Evolutionary conservation across 2,329 filamentous ascomycete genomes (phyloP), one percentile per base, ranked within the genome.

Genomic region (Colletotrichum ledebouriae): DNA sequence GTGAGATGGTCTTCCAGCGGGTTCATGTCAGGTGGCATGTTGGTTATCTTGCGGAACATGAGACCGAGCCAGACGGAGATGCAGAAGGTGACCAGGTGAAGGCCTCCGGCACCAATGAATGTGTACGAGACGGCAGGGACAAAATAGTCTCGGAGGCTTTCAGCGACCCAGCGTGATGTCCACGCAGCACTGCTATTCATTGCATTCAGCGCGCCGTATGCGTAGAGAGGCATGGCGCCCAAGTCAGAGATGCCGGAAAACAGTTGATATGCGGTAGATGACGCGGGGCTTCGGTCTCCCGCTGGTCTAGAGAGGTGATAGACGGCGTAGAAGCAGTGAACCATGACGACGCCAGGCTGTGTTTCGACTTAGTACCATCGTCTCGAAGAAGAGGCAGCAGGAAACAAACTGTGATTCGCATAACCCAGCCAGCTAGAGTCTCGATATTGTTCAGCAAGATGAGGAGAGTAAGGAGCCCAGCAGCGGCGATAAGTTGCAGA

Each of bases 21-120:
- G 77, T 98, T 98, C 92, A 97, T 94, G 75, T 98, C 95, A 0
- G 95, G 94, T 6, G 95, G 95, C 77, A 98, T 86, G 20, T 86
- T 84, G 5, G 90, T 85, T 74, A 98, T 98, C 75, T 92, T 91
- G 46, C 90, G 88, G 87, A 98, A 98, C 73, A 92, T 87, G 59
- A 92, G 77, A 15, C 89, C 89, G 29, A 98, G 84, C 80, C 92
- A 98, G 37, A 93, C 76, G 5, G 93, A 93, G 41, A 97, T 82
- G 17, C 83, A 78, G 1, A 96, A 79, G 2, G 93, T 93, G 10
- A 93, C 71, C 0, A 92, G 74, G 76, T 97, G 94, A 20, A 97
- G 76, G 1, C 86, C 88, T 12, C 86, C 90, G 9, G 89, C 85
- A 7, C 83, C 82, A 9, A 91, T 85, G 29, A 92, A 87, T 0